Evolutionary conservation across 1,139 yeast genomes (phyloP).

Genomic region (Hansenula lynferdii): DNA sequence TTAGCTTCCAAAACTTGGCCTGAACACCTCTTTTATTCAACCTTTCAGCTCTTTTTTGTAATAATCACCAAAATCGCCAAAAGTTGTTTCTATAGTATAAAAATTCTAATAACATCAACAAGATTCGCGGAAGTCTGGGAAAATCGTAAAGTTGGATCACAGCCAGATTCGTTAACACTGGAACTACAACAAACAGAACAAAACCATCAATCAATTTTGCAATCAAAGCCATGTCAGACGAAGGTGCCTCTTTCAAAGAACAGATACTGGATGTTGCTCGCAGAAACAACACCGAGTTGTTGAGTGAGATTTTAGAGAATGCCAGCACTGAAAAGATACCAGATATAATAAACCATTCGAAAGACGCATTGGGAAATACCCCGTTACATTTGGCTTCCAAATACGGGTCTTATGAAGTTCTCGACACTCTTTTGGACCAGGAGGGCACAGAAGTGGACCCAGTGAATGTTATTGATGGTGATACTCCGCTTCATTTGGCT

Average conservation of each 20-base stretch:
- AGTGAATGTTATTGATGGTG: slow-evolving; percentile 61
- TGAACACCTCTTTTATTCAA: too few relatives aligned
- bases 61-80: too few relatives aligned
- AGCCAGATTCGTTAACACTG: neutral
- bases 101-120: neutral
- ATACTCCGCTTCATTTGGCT: slow-evolving; percentile 87
- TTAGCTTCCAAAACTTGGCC: neutral
- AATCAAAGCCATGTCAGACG: slow-evolving; percentile 27
- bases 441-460: slow-evolving; percentile 94
- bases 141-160: neutral
- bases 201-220: too few relatives aligned
- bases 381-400: slow-evolving; percentile 79
- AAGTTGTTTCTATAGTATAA: too few relatives aligned
- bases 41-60: too few relatives aligned
- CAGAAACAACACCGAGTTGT: slow-evolving; percentile 78
- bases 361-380: slow-evolving; percentile 78
- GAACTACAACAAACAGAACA: too few relatives aligned
- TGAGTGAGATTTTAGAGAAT: slow-evolving; percentile 50
- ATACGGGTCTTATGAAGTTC: slow-evolving; percentile 81
- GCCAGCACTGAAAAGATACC: slow-evolving; percentile 46
- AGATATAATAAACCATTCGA: slow-evolving; percentile 59
- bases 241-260: slow-evolving; percentile 76
- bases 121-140: neutral
- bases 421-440: slow-evolving; percentile 77
- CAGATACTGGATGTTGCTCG: slow-evolving; percentile 86